Percentiles rank a stretch among this genome's conserved stretches.
These are phyloP conservation scores for Vaccinium macrocarpon DNA, from an alignment of 148 eudicot species.

Conservation along the genomic window DNA sequence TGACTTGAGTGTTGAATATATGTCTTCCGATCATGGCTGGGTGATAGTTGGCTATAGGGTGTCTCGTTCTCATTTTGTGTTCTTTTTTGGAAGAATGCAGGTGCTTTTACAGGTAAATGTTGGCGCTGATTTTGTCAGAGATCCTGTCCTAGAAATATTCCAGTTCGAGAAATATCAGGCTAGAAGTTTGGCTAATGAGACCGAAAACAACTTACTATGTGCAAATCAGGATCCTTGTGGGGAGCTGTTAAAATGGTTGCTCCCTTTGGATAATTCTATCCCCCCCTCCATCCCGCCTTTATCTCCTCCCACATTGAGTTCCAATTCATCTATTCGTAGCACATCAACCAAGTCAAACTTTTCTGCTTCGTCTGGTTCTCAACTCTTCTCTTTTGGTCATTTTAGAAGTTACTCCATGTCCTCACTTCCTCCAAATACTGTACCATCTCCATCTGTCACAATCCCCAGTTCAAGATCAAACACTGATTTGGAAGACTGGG, in stretches of 20 bases:
- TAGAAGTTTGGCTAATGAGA: conserved; percentile 32
- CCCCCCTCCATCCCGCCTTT: conserved; percentile 51
- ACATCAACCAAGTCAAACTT: conserved; percentile 49
- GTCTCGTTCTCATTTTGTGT: conserved; percentile 37
- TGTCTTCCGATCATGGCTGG: conserved; percentile 1
- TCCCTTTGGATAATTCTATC: conserved; percentile 79
- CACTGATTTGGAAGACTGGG: conserved; percentile 81
- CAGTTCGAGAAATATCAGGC: conserved; percentile 85
- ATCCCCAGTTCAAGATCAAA: conserved; percentile 44
- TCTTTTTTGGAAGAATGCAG: conserved; percentile 96
- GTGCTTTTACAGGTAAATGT: conserved; percentile 93
- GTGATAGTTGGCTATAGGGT: conserved; percentile 22
- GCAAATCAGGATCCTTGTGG: conserved; percentile 58
- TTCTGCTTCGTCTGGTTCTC: conserved; percentile 74
- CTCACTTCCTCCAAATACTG: conserved; percentile 63
- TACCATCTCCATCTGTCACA: conserved; percentile 51
- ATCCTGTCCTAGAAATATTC: conserved; percentile 85
- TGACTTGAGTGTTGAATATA: background rate
- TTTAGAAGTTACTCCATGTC: conserved; percentile 99
- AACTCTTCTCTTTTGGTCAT: conserved; percentile 78
- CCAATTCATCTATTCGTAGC: conserved; percentile 40
- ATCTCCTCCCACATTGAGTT: conserved; percentile 66
- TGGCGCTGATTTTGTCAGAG: conserved; percentile 66
- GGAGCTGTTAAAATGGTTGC: conserved; percentile 87
- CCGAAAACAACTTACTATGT: conserved; percentile 25